A percentile compares a stretch with the other conserved stretches of the same genome.
These are phyloP conservation scores for Chlorella variabilis DNA, from an alignment of 163 green algal species.

Conservation along the genomic window DNA sequence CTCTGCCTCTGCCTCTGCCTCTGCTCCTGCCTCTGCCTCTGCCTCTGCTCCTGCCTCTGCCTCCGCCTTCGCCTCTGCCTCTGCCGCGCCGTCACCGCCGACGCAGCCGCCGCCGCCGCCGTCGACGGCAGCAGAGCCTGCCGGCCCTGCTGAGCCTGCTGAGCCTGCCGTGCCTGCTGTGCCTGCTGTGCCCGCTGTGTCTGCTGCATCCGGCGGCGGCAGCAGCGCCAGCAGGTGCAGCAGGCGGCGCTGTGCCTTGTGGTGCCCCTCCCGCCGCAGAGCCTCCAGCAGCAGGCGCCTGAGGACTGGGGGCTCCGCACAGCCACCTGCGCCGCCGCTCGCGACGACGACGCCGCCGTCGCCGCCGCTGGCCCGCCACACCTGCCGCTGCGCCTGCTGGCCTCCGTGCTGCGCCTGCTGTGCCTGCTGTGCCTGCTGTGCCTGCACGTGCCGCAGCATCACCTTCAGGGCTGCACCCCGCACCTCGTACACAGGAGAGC, in stretches of 20 bases:
- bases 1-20: not conserved
- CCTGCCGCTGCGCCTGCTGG: slow-evolving; percentile 5
- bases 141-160: not conserved
- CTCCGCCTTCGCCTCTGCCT: not conserved
- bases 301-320: slow-evolving; percentile 45
- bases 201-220: not conserved
- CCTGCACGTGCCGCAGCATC: slow-evolving; percentile 32
- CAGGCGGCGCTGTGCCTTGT: slow-evolving; percentile 27
- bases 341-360: no score
- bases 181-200: not conserved
- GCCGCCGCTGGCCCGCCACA: no score
- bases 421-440: slow-evolving; percentile 4
- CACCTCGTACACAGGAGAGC: slow-evolving; percentile 60
- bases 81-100: no score
- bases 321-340: slow-evolving; percentile 14
- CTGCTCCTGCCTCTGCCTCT: not conserved
- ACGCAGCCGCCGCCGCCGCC: no score
- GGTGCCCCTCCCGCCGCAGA: slow-evolving; percentile 19
- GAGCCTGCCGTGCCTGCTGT: not conserved
- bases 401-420: not conserved
- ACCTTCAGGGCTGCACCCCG: slow-evolving; percentile 63
- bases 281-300: slow-evolving; percentile 25
- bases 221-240: slow-evolving; percentile 38
- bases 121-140: no score
- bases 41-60: no score